A percentile compares a stretch with the other conserved stretches of the same genome.
Evolutionary conservation across 1,139 yeast species (phyloP).

Genomic region (Hemisphaericaspora xylanilytica): DNA sequence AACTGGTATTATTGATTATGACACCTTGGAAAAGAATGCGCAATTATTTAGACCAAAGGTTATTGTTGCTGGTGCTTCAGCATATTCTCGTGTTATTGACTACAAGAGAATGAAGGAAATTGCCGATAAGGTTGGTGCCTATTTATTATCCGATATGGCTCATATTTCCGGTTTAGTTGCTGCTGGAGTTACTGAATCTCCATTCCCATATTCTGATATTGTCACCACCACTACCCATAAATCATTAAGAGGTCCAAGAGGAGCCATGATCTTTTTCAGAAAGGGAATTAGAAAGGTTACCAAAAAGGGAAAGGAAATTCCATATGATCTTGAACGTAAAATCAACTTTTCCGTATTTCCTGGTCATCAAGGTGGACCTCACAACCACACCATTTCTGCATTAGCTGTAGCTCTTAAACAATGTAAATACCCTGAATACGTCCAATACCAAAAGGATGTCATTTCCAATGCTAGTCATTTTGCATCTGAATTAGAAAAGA

Average conservation of each 20-base stretch:
- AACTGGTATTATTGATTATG: slow-evolving; percentile 92
- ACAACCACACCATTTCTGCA: slow-evolving; percentile 95
- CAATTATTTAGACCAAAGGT: slow-evolving; percentile 88
- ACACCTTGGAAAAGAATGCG: slow-evolving; percentile 80
- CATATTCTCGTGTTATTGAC: slow-evolving; percentile 88
- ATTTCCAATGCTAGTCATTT: slow-evolving; percentile 76
- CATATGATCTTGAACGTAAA: slow-evolving; percentile 82
- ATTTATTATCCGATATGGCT: slow-evolving; percentile 91
- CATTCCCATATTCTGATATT: slow-evolving; percentile 91
- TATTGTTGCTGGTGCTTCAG: slow-evolving; percentile 95
- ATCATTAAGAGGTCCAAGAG: slow-evolving; percentile 97
- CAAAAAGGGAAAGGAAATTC: slow-evolving; percentile 84
- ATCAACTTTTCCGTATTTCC: slow-evolving; percentile 97
- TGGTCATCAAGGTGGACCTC: slow-evolving; percentile 99
- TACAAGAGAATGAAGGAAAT: slow-evolving; percentile 85
- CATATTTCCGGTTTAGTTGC: slow-evolving; percentile 94
- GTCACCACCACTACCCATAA: slow-evolving; percentile 98
- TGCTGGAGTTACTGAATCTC: slow-evolving; percentile 89
- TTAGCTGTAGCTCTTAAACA: slow-evolving; percentile 92
- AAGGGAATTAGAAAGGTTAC: slow-evolving; percentile 82
- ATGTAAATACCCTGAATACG: slow-evolving; percentile 81
- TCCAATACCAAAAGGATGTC: slow-evolving; percentile 79
- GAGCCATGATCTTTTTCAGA: slow-evolving; percentile 97
- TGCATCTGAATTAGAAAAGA: slow-evolving; percentile 63
- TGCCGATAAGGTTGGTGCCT: slow-evolving; percentile 92